Base-by-base conservation (phyloP, 2,329 filamentous ascomycete species). In the Aspergillus sp. region DNA sequence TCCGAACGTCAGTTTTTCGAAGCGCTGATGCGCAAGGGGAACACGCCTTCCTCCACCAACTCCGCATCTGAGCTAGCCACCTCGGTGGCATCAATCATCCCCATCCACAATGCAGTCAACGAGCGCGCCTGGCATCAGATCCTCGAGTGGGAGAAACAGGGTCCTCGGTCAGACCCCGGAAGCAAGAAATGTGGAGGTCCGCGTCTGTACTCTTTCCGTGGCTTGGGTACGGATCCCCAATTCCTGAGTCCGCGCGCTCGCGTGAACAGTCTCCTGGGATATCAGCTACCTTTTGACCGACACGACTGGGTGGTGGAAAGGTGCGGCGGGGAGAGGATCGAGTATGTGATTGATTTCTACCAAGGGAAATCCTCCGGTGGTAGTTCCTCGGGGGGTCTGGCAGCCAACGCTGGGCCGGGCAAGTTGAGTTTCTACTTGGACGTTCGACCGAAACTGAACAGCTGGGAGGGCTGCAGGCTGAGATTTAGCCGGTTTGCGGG, bases 261-360 rank as follows among this genome's bases (percentile, higher is more conserved):
- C 59, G 76, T 95, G 66, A 96, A 96, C 75, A 90, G 88, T 4
- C 77, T 92, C 59, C 78, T 96, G 56, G 95, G 95, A n/a, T 98
- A 96, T 75, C 88, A 90, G 60, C 83, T 89, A 55, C 95, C 95
- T 1, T 99, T 99, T 76, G 95, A 99, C 78, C 84, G 95, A 29
- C 95, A 99, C 75, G 95, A 99, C 76, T 99, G 95, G 95, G 87
- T 97, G 24, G 89, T 99, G 39, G 93, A 99, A 77, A 84, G 95
- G 54, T 98, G 95, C 73, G 94, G 90, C 20, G 79, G 79, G 6
- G 71, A 74, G 58, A 86, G 86, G 70, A 80, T 99, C 52, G 95
- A 98, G 69, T 99, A 99, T 74, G 90, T 99, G 45, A 99, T 99
- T 75, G 95, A 99, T 77, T 99, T 99, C 70, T 99, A 99, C 73